Conservation (phyloP, 129 eudicot species). For the Arctium lappa region DNA sequence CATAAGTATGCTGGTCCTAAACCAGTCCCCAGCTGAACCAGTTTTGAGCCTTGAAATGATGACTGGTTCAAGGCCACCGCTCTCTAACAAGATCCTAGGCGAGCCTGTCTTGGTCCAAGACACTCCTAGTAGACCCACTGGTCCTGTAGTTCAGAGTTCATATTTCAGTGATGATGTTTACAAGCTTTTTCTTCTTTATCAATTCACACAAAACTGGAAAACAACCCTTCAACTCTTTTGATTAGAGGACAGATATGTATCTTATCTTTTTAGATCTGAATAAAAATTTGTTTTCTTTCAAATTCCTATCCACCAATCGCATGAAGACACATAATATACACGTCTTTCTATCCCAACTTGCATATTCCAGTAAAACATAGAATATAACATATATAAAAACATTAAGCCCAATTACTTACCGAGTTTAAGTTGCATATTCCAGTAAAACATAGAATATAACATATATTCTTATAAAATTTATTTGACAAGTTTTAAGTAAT, state of each 20-base stretch:
- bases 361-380: neutral
- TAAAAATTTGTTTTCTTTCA: neutral
- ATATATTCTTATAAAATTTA: no score
- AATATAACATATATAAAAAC: neutral
- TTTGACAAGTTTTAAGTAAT: no score
- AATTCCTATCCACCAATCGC: neutral
- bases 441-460: no score
- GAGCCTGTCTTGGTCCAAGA: neutral
- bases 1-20: neutral
- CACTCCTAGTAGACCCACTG: neutral
- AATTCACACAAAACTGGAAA: neutral
- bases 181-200: neutral
- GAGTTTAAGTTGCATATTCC: neutral
- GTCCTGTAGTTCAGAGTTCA: neutral
- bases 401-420: neutral
- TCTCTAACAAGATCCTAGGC: neutral
- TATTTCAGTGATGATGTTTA: neutral
- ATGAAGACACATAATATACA: no score
- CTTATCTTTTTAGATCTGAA: no score
- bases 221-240: neutral
- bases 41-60: neutral
- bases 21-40: neutral
- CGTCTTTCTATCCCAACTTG: neutral
- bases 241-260: no score
- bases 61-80: neutral